A percentile compares a stretch with the other conserved stretches of the same genome.
Conservation (phyloP, 192 early-diverging fungal species). For the Dissophora globulifera region DNA sequence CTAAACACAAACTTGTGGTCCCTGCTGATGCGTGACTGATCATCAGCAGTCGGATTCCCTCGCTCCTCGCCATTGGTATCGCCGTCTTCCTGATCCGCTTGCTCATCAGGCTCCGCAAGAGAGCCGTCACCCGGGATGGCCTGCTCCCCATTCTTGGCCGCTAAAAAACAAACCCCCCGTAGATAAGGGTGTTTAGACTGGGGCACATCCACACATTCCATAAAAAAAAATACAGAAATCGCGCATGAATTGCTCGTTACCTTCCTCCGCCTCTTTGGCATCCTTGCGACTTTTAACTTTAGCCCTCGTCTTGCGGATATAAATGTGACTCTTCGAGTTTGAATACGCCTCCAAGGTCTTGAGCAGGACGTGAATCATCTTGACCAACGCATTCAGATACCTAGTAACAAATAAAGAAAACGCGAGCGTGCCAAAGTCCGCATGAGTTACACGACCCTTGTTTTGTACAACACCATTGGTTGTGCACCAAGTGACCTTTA, state of each 20-base stretch:
- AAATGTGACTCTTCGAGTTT: slow-evolving; percentile 61
- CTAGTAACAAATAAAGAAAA: slow-evolving; percentile 41
- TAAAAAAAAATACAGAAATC: no score
- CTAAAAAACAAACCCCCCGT: no score
- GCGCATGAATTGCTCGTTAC: no score
- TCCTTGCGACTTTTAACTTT: slow-evolving; percentile 44
- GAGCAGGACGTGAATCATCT: slow-evolving; percentile 68
- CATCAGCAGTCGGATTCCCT: slow-evolving; percentile 21
- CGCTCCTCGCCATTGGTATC: not conserved
- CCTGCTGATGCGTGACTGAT: slow-evolving; percentile 35
- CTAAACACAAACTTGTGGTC: slow-evolving; percentile 55
- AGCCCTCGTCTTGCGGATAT: slow-evolving; percentile 55
- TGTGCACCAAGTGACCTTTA: no score
- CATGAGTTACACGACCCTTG: no score
- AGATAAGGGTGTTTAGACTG: no score
- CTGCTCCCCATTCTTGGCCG: not conserved
- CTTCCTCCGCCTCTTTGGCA: slow-evolving; percentile 9
- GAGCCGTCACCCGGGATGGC: no score
- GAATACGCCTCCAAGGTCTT: slow-evolving; percentile 71
- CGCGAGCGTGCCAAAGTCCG: no score
- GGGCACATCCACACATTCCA: no score
- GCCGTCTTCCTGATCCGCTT: slow-evolving; percentile 5
- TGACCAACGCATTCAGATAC: slow-evolving; percentile 65
- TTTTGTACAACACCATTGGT: no score
- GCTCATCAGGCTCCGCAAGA: not conserved